Conservation (phyloP, 169 alveolate species). For the Plasmodium billcollinsi region DNA sequence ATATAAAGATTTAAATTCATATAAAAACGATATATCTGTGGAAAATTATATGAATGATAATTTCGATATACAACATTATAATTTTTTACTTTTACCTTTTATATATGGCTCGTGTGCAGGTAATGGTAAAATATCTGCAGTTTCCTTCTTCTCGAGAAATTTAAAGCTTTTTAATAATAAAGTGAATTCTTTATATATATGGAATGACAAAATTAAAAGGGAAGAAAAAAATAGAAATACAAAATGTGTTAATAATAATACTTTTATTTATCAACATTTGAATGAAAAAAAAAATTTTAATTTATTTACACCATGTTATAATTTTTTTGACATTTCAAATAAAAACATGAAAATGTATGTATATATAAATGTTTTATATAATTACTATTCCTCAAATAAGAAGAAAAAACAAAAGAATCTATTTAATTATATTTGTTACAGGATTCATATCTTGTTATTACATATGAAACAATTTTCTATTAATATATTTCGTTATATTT, state of each 20-base stretch:
- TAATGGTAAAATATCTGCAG: slow-evolving; percentile 28
- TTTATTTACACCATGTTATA: not conserved
- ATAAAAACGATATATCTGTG: slow-evolving; percentile 27
- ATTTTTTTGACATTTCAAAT: not conserved
- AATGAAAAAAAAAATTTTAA: too few relatives aligned
- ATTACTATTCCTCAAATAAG: not conserved
- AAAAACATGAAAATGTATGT: not conserved
- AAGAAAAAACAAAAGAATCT: not conserved
- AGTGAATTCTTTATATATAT: slow-evolving; percentile 5
- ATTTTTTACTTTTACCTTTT: slow-evolving; percentile 33
- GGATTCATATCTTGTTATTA: too few relatives aligned
- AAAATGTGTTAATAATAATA: not conserved
- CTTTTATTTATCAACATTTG: too few relatives aligned
- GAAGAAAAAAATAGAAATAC: not conserved
- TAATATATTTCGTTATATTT: not conserved
- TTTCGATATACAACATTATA: slow-evolving; percentile 30
- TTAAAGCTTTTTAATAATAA: slow-evolving; percentile 24
- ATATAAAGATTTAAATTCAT: slow-evolving; percentile 19
- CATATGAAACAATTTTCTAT: too few relatives aligned
- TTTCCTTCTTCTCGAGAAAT: slow-evolving; percentile 56
- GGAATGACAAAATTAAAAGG: slow-evolving; percentile 9
- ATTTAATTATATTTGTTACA: not conserved
- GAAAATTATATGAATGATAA: slow-evolving; percentile 48
- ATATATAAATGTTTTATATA: not conserved
- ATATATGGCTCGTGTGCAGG: slow-evolving; percentile 73